Percentiles rank a stretch among this genome's conserved stretches.
phyloP scores from a whole-genome alignment of 2,329 filamentous ascomycete species.

The Ophiobolus disseminans region DNA sequence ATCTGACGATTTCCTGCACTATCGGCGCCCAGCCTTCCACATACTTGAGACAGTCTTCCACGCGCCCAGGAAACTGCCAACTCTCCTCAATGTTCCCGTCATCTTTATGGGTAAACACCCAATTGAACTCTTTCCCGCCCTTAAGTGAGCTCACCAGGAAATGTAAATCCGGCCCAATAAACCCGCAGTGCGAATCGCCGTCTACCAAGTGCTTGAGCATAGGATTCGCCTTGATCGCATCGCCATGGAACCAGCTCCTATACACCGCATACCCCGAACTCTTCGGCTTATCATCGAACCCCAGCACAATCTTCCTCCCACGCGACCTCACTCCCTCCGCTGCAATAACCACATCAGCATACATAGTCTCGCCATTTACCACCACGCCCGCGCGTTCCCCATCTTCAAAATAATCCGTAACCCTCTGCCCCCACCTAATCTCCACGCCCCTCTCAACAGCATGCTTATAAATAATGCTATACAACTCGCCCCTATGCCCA shows the following conservation, averaged over 20 bases:
- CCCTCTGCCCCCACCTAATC: conserved; percentile 59
- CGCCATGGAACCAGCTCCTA: conserved; percentile 52
- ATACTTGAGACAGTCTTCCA: conserved; percentile 42
- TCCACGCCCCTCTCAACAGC: conserved; percentile 61
- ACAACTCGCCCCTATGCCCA: conserved; percentile 67
- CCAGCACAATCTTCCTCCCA: conserved; percentile 61
- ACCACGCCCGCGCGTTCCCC: conserved; percentile 60
- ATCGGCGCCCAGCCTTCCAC: conserved; percentile 41
- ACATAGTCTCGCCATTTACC: conserved; percentile 54
- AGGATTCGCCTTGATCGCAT: conserved; percentile 33
- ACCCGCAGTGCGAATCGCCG: conserved; percentile 43
- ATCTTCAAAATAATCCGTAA: conserved; percentile 64
- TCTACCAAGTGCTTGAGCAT: conserved; percentile 42
- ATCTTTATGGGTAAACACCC: conserved; percentile 51
- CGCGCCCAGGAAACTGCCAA: conserved; percentile 42
- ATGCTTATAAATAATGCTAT: conserved; percentile 64
- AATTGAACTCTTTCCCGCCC: conserved; percentile 45
- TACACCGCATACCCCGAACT: conserved; percentile 62
- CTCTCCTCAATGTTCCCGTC: conserved; percentile 43
- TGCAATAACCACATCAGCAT: conserved; percentile 59
- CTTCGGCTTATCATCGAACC: conserved; percentile 60
- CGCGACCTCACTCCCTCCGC: conserved; percentile 62
- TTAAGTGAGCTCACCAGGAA: conserved; percentile 47
- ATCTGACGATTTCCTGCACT: conserved; percentile 40
- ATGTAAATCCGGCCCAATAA: conserved; percentile 45